Conservation (phyloP, 1,139 yeast genomes). For the Suhomyces bokatorum region DNA sequence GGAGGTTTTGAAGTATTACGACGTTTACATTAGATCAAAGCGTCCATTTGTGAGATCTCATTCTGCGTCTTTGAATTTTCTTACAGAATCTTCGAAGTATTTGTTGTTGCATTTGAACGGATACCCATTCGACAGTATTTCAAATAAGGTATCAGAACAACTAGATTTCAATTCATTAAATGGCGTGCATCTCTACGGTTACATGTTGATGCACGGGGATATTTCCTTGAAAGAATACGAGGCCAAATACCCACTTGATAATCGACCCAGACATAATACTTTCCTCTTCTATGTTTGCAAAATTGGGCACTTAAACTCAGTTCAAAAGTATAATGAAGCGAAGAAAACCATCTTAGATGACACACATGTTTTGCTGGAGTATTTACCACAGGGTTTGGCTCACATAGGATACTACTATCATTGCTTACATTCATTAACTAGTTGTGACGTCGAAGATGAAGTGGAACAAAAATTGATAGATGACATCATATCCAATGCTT, state of each 20-base stretch:
- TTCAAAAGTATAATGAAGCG: constrained; percentile 25
- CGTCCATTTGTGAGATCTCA: constrained; percentile 18
- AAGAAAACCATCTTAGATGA: constrained; percentile 20
- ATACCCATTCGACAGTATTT: constrained; percentile 12
- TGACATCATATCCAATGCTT: constrained; percentile 15
- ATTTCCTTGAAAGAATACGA: constrained; percentile 20
- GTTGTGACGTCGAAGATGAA: constrained; percentile 7
- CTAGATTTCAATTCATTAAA: constrained; percentile 5
- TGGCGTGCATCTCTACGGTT: constrained; percentile 13
- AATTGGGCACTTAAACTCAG: constrained; percentile 12
- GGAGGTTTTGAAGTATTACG: constrained; percentile 36
- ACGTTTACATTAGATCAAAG: constrained; percentile 24
- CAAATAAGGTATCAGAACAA: constrained; percentile 1
- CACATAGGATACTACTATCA: constrained; percentile 27
- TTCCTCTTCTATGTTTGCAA: constrained; percentile 10
- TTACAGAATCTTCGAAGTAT: constrained; percentile 20
- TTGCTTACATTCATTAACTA: constrained; percentile 18
- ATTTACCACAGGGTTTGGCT: constrained; percentile 26
- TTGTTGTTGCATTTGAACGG: constrained; percentile 23
- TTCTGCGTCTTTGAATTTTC: constrained; percentile 14
- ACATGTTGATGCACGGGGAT: constrained; percentile 19
- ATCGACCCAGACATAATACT: constrained; percentile 6
- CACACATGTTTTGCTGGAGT: constrained; percentile 18
- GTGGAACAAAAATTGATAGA: constrained; percentile 8
- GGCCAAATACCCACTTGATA: constrained; percentile 4